Conservation (phyloP, 2,329 filamentous ascomycete species). For the Epichloe scottii region DNA sequence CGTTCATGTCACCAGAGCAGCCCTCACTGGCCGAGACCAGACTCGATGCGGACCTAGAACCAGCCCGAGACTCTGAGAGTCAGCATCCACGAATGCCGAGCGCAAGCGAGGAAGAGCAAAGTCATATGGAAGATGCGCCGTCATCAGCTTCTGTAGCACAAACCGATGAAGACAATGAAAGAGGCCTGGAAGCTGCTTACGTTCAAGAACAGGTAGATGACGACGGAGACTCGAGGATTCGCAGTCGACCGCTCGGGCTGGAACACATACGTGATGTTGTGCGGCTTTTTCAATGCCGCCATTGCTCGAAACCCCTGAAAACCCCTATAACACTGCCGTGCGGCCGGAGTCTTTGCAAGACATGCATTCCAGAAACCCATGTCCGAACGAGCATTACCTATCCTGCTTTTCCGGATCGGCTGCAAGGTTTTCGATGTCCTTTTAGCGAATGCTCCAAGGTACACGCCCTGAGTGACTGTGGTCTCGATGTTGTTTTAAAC, state of each 20-base stretch:
- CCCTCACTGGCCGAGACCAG: conserved; percentile 4
- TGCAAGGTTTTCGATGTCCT: conserved; percentile 63
- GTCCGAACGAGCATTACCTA: conserved; percentile 63
- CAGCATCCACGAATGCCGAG: not conserved
- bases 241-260: not conserved
- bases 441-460: conserved; percentile 53
- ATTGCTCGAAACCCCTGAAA: conserved; percentile 56
- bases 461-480: conserved; percentile 67
- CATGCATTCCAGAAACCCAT: conserved; percentile 58
- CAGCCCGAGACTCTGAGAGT: not conserved
- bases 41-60: conserved; percentile 5
- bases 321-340: conserved; percentile 70
- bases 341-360: conserved; percentile 63
- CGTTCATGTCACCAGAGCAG: conserved; percentile 9
- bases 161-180: not conserved
- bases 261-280: conserved; percentile 27
- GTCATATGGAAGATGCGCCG: not conserved
- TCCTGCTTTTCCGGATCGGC: conserved; percentile 53
- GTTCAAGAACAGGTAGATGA: not conserved
- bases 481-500: conserved; percentile 60
- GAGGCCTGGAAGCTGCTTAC: not conserved
- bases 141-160: not conserved
- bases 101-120: not conserved
- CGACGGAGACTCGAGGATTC: not conserved
- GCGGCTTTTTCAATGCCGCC: conserved; percentile 63